Conservation (phyloP, 768 basidiomycete genomes). For the Lactarius hatsudake region DNA sequence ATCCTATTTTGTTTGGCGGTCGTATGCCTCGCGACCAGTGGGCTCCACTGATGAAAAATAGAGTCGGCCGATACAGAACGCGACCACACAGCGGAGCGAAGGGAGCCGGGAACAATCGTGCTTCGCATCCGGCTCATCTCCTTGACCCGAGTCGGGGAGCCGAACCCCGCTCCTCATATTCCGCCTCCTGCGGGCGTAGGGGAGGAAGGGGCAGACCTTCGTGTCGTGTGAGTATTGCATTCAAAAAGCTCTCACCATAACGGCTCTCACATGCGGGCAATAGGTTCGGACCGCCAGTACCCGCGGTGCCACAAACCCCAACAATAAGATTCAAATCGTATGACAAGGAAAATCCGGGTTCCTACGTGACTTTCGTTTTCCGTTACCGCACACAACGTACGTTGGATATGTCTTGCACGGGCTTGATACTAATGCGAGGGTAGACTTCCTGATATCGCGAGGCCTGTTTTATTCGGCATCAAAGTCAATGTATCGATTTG, state of each 20-base stretch:
- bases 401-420: not conserved
- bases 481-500: not conserved
- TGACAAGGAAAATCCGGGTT: slow-evolving; percentile 38
- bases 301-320: slow-evolving; percentile 38
- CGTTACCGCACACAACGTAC: slow-evolving; percentile 54
- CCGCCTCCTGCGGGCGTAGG: not conserved
- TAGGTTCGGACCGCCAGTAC: slow-evolving; percentile 36
- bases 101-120: slow-evolving; percentile 10
- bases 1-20: slow-evolving; percentile 20
- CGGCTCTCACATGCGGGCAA: slow-evolving; percentile 47
- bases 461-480: not conserved
- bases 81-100: slow-evolving; percentile 1
- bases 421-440: not conserved
- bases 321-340: slow-evolving; percentile 53
- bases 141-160: not conserved
- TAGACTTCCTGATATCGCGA: slow-evolving; percentile 2
- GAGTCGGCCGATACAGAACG: not conserved
- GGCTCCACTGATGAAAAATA: not conserved
- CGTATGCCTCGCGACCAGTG: not conserved
- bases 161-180: not conserved
- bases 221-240: not conserved
- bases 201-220: not conserved
- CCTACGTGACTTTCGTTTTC: slow-evolving; percentile 68
- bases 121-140: slow-evolving; percentile 13
- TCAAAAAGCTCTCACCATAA: not conserved